Evolutionary conservation across 305 asterid species (phyloP), one percentile per base, ranked within the genome.

Genomic region (Petunia hybrid): DNA sequence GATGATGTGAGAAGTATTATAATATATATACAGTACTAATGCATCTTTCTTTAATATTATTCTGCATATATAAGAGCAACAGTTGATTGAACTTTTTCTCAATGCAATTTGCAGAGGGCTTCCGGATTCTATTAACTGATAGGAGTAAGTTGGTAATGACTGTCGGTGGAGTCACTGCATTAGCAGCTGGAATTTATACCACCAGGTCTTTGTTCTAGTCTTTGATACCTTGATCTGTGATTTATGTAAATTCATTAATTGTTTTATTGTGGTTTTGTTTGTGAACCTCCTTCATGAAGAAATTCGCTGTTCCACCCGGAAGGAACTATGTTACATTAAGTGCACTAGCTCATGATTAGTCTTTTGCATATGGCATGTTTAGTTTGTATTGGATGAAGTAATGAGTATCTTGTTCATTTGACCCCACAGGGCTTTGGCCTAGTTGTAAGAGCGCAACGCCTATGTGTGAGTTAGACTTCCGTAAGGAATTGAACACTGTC

Each of bases 101-200:
- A 48, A 46, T 68, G 40, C 80, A 57, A 83, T 80, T 45, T 86
- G 85, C 95, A 94, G 99, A 95, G 76, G 98, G 99, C 5, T 82
- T 92, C 80, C 90, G 94, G 83, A 82, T 86, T 85, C 81, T 96
- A 53, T 87, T 96, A 90, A 93, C 93, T 61, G 99, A 96, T 88
- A 90, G 94, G 88, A 89, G 98, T 87, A 92, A 87, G 84, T 83
- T 96, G 87, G 84, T 86, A 62, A 96, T 96, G 99, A 90, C 98
- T 56, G 86, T 96, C 80, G 99, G 99, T 78, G 99, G 98, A 85
- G 97, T 83, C 86, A 96, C 99, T 82, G 99, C 99, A 80, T 85
- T 96, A 85, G 99, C 99, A 85, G 98, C 98, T 73, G 99, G 99
- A 80, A 89, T 96, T 83, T 96, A 94, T 89, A 94, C 98, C 75